Base-by-base conservation (phyloP, 805 yeast genomes). In the Ogataea trehaloabstinens region DNA sequence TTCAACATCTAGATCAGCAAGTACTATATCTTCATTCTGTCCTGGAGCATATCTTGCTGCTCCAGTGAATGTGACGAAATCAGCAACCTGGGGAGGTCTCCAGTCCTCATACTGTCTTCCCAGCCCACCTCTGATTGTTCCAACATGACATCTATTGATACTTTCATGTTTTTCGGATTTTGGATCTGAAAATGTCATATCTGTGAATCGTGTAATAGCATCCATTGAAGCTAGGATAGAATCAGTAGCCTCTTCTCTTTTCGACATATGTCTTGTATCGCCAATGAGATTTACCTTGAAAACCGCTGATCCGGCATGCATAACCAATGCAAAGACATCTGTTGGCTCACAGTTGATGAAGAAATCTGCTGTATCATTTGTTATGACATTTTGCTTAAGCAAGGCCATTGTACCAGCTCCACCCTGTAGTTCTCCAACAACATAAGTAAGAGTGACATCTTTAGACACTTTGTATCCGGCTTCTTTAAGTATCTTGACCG, bases 41-140 rank as follows among this genome's bases (percentile, higher is more conserved):
- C 61, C 63, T 2, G 61, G 63, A n/a, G 63, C 63, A 39, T 52
- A 57, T 29, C 63, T 35, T 4, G 61, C 61, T 13, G 61, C 61
- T 2, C 60, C 56, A n/a, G 55, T 54, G 28, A 58, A 46, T n/a
- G 63, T 58, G 16, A 55, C 57, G 43, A 58, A 58, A 35, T 56
- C 61, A 5, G 61, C 48, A 12, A 58, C 63, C 41, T 57, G 63
- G 13, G 63, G 63, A 18, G 59, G 52, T 43, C 63, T 49, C 63
- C 63, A 57, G 7, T 45, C 41, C 37, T 57, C 63, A 40, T 57
- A 57, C 8, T 33, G 31, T 37, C 61, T 43, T 1, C 61, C 61
- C 38, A 56, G 41, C 4, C 63, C 63, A n/a, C 60, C 63, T 40
- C 51, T 49, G 28, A 58, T 58, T 2, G 58, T 50, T 6, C 61